These are phyloP conservation scores for Colletotrichum magnum DNA, from an alignment of 2,329 filamentous ascomycete species.

Conservation along the genomic window DNA sequence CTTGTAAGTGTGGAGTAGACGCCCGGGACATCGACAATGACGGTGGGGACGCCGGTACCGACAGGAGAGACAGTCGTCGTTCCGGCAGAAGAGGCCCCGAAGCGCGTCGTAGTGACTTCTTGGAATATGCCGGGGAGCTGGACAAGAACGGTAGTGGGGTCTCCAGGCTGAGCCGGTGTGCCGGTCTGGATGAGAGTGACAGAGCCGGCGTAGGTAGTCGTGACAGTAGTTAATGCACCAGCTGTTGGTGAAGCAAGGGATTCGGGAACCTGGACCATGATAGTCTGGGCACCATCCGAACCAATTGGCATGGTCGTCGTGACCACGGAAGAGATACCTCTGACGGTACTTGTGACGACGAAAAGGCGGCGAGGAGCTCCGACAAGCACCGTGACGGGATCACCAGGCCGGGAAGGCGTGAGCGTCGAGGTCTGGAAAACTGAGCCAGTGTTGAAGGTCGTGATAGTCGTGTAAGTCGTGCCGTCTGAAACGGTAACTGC, in stretches of 20 bases:
- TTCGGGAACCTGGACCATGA: slow-evolving; percentile 20
- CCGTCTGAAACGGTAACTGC: background rate
- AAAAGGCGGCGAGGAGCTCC: slow-evolving; percentile 2
- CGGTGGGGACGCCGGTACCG: slow-evolving; percentile 13
- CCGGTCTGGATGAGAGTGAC: slow-evolving; percentile 20
- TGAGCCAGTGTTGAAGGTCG: slow-evolving; percentile 13
- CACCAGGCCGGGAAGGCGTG: background rate
- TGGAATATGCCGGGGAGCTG: slow-evolving; percentile 16
- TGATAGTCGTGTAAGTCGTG: slow-evolving; percentile 4
- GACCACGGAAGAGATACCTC: background rate
- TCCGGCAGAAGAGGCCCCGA: slow-evolving; percentile 26
- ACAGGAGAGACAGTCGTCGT: slow-evolving; percentile 19
- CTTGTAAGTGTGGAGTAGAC: slow-evolving; percentile 26
- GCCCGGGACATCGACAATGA: slow-evolving; percentile 24
- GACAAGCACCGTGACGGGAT: slow-evolving; percentile 18
- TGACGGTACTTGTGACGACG: slow-evolving; percentile 4
- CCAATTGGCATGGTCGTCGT: slow-evolving; percentile 26
- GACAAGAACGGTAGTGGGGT: slow-evolving; percentile 26
- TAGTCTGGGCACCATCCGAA: slow-evolving; percentile 21
- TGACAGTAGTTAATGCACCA: slow-evolving; percentile 23
- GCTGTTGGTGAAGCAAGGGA: background rate
- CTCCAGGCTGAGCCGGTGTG: slow-evolving; percentile 7
- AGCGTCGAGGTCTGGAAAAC: slow-evolving; percentile 6
- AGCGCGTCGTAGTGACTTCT: slow-evolving; percentile 20
- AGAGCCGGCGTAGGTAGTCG: slow-evolving; percentile 16